Base-by-base conservation (phyloP, 2,329 filamentous ascomycete genomes). In the Gliomastix tumulicola region DNA sequence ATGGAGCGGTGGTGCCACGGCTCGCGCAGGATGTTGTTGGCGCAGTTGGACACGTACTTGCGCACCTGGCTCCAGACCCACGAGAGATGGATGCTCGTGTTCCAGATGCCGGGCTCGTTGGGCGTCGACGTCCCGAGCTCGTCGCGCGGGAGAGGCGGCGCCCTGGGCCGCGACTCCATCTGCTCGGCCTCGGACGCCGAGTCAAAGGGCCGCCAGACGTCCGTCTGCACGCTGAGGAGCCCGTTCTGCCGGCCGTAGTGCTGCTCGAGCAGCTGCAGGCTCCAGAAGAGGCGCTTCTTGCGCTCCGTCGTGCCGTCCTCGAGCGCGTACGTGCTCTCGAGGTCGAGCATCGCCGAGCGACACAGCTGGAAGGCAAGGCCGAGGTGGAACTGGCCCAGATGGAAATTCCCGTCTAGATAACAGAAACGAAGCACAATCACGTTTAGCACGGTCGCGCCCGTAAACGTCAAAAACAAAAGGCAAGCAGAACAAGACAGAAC, bases 1-100 rank as follows among this genome's bases (percentile, higher is more conserved):
- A 63, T 66, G 1, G 69, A 73, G 47, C 72, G 68, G 43, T 68
- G 61, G 12, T 67, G 53, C 69, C 69, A 73, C 0, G 69, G 69
- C 39, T 72, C 69, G 34, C 62, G 66, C 22, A 71, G 50, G 11
- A 62, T 60, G 34, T 68, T 67, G 21, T 57, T 60, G 0, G 68
- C 54, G 38, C 68, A 72, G 41, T 71, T 60, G 2, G 61, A 66
- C 0, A 72, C 64, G 36, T 71, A 73, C 18, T 60, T 54, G 32
- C 61, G 41, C 1, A 66, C 62, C 27, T 61, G 57, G 37, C 66
- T 70, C 69, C 69, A 73, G 5, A 72, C 62, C 67, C 68, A 71
- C 1, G 65, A 66, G 2, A 73, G 60, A 36, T 71, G 63, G 2
- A 68, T 55, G 6, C 63, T 61, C 9, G 67, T 60, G 37, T 66